phyloP scores from a whole-genome alignment of 192 early-diverging fungal species.

The Powellomyces hirtus region DNA sequence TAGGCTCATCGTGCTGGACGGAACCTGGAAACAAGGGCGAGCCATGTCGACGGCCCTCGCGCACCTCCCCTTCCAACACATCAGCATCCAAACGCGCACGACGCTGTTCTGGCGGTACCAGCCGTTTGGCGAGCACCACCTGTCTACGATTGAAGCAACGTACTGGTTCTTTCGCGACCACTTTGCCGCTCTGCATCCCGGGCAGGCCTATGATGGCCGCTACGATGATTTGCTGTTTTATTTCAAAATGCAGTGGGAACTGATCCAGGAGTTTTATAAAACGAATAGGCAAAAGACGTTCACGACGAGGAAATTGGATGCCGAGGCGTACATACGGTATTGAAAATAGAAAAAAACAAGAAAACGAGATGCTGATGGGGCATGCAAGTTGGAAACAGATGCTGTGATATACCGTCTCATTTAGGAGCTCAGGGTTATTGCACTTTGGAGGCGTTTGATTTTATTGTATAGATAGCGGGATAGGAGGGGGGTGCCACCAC shows the following conservation, averaged over 20 bases:
- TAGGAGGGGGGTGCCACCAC: too few relatives aligned
- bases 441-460: too few relatives aligned
- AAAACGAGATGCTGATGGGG: too few relatives aligned
- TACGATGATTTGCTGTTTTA: slow-evolving; percentile 90
- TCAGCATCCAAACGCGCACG: slow-evolving; percentile 54
- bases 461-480: too few relatives aligned
- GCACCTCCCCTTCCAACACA: slow-evolving; percentile 51
- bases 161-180: slow-evolving; percentile 92
- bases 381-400: too few relatives aligned
- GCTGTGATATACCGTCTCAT: too few relatives aligned
- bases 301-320: slow-evolving; percentile 40
- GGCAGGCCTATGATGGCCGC: slow-evolving; percentile 52
- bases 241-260: slow-evolving; percentile 85
- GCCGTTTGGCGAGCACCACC: slow-evolving; percentile 61
- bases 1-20: slow-evolving; percentile 84
- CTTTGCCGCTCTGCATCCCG: slow-evolving; percentile 36
- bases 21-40: slow-evolving; percentile 89
- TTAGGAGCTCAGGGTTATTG: too few relatives aligned
- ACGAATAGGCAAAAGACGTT: slow-evolving; percentile 57
- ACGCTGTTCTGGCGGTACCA: slow-evolving; percentile 95
- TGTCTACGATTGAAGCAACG: slow-evolving; percentile 95
- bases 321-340: slow-evolving; percentile 40
- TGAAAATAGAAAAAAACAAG: too few relatives aligned
- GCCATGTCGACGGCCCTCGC: slow-evolving; percentile 36
- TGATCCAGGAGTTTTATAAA: slow-evolving; percentile 79